A percentile compares a stretch with the other conserved stretches of the same genome.
These are phyloP conservation scores for Volvox carteri DNA, from an alignment of 163 green algal species.

Conservation along the genomic window DNA sequence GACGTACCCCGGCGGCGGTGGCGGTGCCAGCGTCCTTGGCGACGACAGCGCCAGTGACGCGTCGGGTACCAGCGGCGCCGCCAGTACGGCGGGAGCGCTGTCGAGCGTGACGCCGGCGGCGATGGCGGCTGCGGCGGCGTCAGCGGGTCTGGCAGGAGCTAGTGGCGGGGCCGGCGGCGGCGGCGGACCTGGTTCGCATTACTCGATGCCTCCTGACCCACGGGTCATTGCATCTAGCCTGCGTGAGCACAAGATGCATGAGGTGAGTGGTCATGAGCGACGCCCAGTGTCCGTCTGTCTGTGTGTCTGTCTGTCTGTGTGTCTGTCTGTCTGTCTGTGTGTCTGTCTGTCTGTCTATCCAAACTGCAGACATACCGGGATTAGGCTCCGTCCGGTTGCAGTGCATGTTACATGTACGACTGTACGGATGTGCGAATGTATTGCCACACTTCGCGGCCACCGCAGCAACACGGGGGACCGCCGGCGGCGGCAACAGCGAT, in stretches of 20 bases:
- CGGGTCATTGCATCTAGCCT: neutral
- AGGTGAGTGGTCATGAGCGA: neutral
- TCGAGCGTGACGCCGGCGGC: neutral
- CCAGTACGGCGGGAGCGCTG: neutral
- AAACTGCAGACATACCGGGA: no score
- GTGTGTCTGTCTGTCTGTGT: no score
- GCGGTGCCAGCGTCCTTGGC: neutral
- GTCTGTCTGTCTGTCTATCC: no score
- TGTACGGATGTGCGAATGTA: no score
- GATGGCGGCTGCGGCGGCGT: neutral
- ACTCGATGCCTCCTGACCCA: neutral
- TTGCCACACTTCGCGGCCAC: no score
- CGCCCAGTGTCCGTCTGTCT: no score
- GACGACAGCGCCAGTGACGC: constrained; percentile 46
- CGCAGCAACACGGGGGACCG: no score
- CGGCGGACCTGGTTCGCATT: neutral
- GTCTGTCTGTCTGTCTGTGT: no score
- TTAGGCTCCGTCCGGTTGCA: no score
- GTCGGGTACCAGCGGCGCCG: neutral
- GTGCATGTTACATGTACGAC: no score
- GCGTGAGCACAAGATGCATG: neutral
- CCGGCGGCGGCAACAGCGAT: no score
- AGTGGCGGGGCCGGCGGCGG: no score
- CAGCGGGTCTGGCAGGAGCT: neutral
- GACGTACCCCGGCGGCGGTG: constrained; percentile 5